These are phyloP conservation scores for Thinopyrum obtusiflorum DNA, from an alignment of 202 grass and related monocot genomes.

Conservation along the genomic window DNA sequence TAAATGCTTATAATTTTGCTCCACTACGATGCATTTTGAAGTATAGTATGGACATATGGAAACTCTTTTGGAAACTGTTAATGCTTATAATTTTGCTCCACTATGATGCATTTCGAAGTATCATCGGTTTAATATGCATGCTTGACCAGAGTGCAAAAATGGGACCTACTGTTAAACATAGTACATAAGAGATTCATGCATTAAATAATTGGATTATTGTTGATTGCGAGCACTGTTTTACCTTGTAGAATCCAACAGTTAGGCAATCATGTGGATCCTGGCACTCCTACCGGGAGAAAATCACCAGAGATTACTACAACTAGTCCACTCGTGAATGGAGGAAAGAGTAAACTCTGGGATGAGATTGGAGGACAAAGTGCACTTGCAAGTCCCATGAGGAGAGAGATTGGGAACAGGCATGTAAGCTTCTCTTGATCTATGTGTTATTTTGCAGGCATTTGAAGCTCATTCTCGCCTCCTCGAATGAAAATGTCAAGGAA, in stretches of 20 bases:
- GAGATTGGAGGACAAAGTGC: conserved; percentile 50
- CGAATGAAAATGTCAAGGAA: conserved; percentile 9
- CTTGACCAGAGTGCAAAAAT: neutral
- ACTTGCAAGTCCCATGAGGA: conserved; percentile 75
- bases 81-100: neutral
- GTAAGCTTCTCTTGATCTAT: conserved; percentile 22
- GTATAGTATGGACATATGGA: neutral
- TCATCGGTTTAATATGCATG: neutral
- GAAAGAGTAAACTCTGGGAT: conserved; percentile 53
- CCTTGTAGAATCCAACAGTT: conserved; percentile 55
- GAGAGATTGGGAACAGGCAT: conserved; percentile 76
- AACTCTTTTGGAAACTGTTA: neutral
- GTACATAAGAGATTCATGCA: neutral
- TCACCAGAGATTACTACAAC: conserved; percentile 39
- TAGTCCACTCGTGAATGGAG: conserved; percentile 52
- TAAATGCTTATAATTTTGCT: neutral
- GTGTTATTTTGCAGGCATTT: neutral
- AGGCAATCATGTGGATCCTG: conserved; percentile 45
- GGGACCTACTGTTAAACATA: neutral
- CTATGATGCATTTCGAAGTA: neutral
- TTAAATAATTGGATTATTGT: neutral
- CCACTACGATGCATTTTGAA: neutral
- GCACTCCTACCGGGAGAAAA: conserved; percentile 44
- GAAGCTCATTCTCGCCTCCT: neutral
- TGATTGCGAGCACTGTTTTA: conserved; percentile 22